Evolutionary conservation across 2,329 filamentous ascomycete species (phyloP).

Genomic region (Ascochyta viciae-villosae): DNA sequence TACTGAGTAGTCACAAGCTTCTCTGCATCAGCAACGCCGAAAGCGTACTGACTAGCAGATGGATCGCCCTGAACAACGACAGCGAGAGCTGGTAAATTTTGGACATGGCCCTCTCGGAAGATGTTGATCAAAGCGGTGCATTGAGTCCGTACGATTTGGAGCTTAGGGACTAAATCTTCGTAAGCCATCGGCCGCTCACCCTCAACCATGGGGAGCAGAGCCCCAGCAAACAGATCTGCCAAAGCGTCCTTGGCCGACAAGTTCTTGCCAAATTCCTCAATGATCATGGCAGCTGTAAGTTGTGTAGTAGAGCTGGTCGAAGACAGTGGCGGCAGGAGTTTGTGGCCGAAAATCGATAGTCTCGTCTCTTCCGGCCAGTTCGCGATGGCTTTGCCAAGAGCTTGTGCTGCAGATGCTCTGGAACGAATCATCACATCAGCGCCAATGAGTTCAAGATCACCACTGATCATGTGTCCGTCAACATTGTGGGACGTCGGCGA

Average conservation of each 20-base stretch:
- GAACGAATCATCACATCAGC: constrained; percentile 87
- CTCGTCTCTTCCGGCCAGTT: constrained; percentile 69
- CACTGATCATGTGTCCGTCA: constrained; percentile 96
- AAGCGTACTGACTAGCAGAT: constrained; percentile 89
- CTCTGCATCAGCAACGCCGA: constrained; percentile 86
- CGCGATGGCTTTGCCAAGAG: constrained; percentile 84
- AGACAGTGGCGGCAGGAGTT: constrained; percentile 69
- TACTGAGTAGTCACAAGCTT: constrained; percentile 87
- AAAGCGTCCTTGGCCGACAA: constrained; percentile 55
- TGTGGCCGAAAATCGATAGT: constrained; percentile 69
- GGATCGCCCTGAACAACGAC: constrained; percentile 93
- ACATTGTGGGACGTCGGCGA: constrained; percentile 81
- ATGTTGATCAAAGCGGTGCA: constrained; percentile 89
- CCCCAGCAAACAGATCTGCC: constrained; percentile 65
- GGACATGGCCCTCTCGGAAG: constrained; percentile 72
- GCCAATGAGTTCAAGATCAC: constrained; percentile 93
- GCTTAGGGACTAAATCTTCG: constrained; percentile 85
- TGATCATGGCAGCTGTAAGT: constrained; percentile 78
- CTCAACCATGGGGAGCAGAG: constrained; percentile 79
- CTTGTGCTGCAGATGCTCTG: constrained; percentile 83
- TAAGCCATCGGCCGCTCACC: constrained; percentile 82
- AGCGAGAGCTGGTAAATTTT: constrained; percentile 78
- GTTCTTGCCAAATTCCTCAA: constrained; percentile 84
- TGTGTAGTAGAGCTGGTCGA: constrained; percentile 86
- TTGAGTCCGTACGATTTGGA: constrained; percentile 88